phyloP scores from a whole-genome alignment of 768 basidiomycete species.

The Suillus weaverae region DNA sequence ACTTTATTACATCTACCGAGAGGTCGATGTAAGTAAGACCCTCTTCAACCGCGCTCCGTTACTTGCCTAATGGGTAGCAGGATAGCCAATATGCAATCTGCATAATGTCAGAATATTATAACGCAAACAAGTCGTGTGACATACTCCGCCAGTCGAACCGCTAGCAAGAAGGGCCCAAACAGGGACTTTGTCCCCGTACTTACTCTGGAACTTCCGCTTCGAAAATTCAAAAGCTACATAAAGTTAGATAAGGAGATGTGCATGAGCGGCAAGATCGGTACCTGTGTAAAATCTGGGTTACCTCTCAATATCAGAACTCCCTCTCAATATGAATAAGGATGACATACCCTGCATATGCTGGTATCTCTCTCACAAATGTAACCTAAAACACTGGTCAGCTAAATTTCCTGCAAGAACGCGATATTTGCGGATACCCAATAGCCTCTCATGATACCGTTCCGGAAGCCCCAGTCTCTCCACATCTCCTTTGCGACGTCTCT shows the following conservation, averaged over 20 bases:
- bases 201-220: slow-evolving; percentile 69
- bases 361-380: slow-evolving; percentile 91
- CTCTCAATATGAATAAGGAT: not conserved
- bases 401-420: not conserved
- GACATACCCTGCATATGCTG: slow-evolving; percentile 82
- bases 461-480: slow-evolving; percentile 85
- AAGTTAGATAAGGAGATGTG: not conserved
- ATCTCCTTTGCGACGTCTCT: slow-evolving; percentile 73
- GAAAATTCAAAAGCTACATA: slow-evolving; percentile 80
- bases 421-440: slow-evolving; percentile 72
- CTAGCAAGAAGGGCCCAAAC: slow-evolving; percentile 85
- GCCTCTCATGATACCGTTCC: slow-evolving; percentile 90
- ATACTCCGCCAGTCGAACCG: slow-evolving; percentile 79
- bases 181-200: slow-evolving; percentile 68
- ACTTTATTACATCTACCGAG: slow-evolving; percentile 81
- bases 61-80: slow-evolving; percentile 80
- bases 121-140: slow-evolving; percentile 27
- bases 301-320: not conserved
- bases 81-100: slow-evolving; percentile 92
- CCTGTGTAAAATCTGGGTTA: slow-evolving; percentile 65
- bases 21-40: not conserved
- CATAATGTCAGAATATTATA: not conserved
- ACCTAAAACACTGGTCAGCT: slow-evolving; percentile 46
- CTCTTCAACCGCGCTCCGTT: not conserved
- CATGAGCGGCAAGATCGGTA: slow-evolving; percentile 18